Base-by-base conservation (phyloP, 2,329 filamentous ascomycete genomes). In the Sporothrix luriei region DNA sequence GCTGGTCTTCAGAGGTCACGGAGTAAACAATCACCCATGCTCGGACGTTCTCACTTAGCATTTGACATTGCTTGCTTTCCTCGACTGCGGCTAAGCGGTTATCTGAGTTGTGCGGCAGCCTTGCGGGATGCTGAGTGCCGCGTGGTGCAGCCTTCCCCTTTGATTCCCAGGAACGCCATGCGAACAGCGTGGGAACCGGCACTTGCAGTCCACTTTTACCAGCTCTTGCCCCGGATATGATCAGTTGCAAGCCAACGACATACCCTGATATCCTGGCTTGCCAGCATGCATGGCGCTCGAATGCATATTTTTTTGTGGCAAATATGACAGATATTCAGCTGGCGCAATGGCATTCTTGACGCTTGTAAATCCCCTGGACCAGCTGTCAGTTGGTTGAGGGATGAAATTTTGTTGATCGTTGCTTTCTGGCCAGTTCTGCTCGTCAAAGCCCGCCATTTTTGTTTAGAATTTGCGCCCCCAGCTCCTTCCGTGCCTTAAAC, bases 341-440 rank as follows among this genome's bases (percentile, higher is more conserved):
- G 55, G 33, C 33, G 55, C n/a, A n/a, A 61, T 43, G 55, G 33
- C 33, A 61, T 61, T 61, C n/a, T 40, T 61, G 33, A 24, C 55
- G 40, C 55, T 61, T 61, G 55, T 16, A 33, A 55, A 24, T 29
- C 24, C 9, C 16, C 26, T 55, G 52, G 13, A 11, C 13, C 49
- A 2, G 49, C 49, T 57, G 54, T 19, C 54, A 21, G 54, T 57
- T 38, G 54, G 55, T 40, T 11, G 16, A 38, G 33, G 55, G 19
- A 21, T 21, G 55, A 19, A 40, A 59, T n/a, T 40, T 9, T 43
- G 49, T 57, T 33, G 16, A 38, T 29, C 26, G 54, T 38, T 24
- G 55, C 7, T 21, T 40, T 61, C 38, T 43, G 43, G 16, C 13
- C 13, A 33, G 33, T 33, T 33, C 21, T 7, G 4, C 21, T 52